Percentiles rank a stretch among this genome's conserved stretches.
Evolutionary conservation across 108 stramenopile genomes (phyloP).

Genomic region (Pinguiococcus pyrenoidosus): DNA sequence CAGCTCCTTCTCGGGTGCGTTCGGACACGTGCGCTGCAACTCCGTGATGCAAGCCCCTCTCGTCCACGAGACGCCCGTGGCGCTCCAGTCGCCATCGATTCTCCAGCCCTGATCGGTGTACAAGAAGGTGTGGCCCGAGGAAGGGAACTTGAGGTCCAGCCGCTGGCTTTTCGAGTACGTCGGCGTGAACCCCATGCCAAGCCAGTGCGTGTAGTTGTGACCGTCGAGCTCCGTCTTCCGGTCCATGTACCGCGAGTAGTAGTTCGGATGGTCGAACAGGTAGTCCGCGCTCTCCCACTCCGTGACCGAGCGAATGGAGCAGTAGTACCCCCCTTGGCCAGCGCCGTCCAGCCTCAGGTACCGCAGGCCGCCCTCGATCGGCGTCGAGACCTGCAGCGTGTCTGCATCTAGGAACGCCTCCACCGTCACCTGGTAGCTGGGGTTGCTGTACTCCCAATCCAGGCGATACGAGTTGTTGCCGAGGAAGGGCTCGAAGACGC

Average conservation of each 20-base stretch:
- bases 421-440: conserved; percentile 21
- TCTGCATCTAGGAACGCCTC: conserved; percentile 11
- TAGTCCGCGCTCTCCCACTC: conserved; percentile 53
- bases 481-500: conserved; percentile 41
- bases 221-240: conserved; percentile 46
- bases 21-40: conserved; percentile 48
- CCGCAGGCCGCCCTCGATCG: background rate
- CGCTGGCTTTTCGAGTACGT: conserved; percentile 4
- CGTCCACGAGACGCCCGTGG: conserved; percentile 46
- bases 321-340: conserved; percentile 60
- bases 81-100: conserved; percentile 49
- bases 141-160: background rate
- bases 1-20: conserved; percentile 2
- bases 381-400: background rate
- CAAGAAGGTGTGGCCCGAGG: conserved; percentile 19
- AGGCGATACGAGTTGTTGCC: conserved; percentile 17
- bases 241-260: conserved; percentile 55
- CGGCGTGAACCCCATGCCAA: conserved; percentile 50
- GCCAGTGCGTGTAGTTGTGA: conserved; percentile 45
- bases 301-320: conserved; percentile 56
- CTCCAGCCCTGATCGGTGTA: conserved; percentile 61
- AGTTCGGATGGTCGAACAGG: conserved; percentile 59
- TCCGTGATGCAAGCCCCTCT: conserved; percentile 57
- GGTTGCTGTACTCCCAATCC: conserved; percentile 50
- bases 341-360: too few species aligned